A percentile compares a stretch with the other conserved stretches of the same genome.
phyloP scores from a whole-genome alignment of 1,284 basidiomycete species.

The Tilletia indica region DNA sequence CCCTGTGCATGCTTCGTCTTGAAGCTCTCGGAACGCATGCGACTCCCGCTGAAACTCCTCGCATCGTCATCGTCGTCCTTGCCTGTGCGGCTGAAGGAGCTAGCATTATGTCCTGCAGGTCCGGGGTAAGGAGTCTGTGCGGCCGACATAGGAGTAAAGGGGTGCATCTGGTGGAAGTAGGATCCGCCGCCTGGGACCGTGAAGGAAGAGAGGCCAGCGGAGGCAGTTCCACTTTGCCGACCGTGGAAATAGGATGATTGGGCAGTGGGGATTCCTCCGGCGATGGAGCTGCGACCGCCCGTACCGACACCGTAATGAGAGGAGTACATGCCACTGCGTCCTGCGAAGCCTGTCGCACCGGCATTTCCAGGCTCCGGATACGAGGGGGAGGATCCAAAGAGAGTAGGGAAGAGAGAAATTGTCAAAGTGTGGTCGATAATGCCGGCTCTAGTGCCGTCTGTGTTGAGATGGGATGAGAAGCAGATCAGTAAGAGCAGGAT shows the following conservation, averaged over 20 bases:
- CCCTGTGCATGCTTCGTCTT: neutral
- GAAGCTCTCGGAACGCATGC: neutral
- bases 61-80: constrained; percentile 1
- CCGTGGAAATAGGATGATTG: constrained; percentile 9
- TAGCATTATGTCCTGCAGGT: neutral
- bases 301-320: neutral
- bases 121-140: constrained; percentile 3
- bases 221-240: neutral
- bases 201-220: constrained; percentile 3
- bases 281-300: neutral
- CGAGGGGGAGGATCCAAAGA: constrained; percentile 36
- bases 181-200: neutral
- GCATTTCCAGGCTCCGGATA: constrained; percentile 2
- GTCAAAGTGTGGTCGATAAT: constrained; percentile 56
- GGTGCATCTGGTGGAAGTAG: constrained; percentile 16
- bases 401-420: constrained; percentile 48
- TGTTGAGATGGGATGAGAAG: no score
- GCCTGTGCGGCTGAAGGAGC: neutral
- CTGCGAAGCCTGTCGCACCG: constrained; percentile 13
- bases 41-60: neutral
- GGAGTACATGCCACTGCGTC: constrained; percentile 3
- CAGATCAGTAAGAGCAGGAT: no score
- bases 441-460: constrained; percentile 53
- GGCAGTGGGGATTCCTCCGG: neutral
- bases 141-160: constrained; percentile 13